Evolutionary conservation across 805 yeast genomes (phyloP), one percentile per base, ranked within the genome.

Genomic region (Myxozyma neotropica): DNA sequence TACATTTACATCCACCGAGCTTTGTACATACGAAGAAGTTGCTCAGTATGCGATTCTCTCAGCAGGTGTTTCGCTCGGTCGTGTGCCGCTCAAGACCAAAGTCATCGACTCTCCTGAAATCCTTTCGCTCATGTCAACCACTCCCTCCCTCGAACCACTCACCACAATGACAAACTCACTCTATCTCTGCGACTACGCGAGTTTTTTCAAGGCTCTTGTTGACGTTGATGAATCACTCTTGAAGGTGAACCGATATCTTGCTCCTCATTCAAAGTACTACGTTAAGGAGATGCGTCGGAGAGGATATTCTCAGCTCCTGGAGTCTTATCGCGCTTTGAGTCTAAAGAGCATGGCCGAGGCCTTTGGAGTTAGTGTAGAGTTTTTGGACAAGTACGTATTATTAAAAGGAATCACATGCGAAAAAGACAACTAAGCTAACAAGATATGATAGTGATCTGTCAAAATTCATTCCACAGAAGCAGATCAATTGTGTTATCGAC

Each of bases 91-190:
- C 68, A 94, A 93, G 75, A 78, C 79, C 40, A 89, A 89, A 71
- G 82, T 94, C 58, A 86, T 94, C 65, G 98, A 94, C 72, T 88
- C 96, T 10, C 97, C 99, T 1, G 99, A 94, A 75, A 83, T 93
- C 52, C 79, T 94, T 65, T 83, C 96, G 19, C 82, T 93, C 61
- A 80, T 83, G 68, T 85, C 95, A 36, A 82, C 86, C 12, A 80
- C 90, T 3, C 82, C 85, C 17, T 79, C 84, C 27, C 77, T 94
- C 65, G 89, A 85, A 73, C 94, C 97, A 33, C 83, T 94, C 64
- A 83, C 88, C 62, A 83, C 89, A 58, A 78, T 94, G 72, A 88
- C 96, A 58, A 89, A 90, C 72, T 83, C 96, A 8, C 79, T 94
- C 63, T 91, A 94, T 78, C 86, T 88, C 12, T 88, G 96, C 65